Base-by-base conservation (phyloP, 2,329 filamentous ascomycete genomes). In the Cyclaneusma minus region DNA sequence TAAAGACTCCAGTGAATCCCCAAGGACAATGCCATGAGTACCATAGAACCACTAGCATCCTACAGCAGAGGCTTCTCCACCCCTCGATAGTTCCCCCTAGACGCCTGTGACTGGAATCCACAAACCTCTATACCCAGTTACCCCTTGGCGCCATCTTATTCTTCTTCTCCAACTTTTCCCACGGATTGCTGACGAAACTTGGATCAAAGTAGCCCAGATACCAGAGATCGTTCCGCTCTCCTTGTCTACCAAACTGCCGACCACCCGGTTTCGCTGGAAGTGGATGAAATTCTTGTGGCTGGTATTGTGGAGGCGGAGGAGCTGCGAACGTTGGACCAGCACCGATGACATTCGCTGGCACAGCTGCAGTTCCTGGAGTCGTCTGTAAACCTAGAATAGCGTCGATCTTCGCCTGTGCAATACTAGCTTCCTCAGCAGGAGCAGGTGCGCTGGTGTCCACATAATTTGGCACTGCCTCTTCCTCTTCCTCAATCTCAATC, bases 111-210 rank as follows among this genome's bases (percentile, higher is more conserved):
- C 8, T 6, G n/a, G n/a, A 22, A 22, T 11, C 12, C 8, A 5
- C 14, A 10, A 24, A 13, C 22, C 24, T 27, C 21, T 39, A 36
- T 16, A 62, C 34, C 66, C 65, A 73, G 1, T 37, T 42, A 3
- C 60, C 64, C 9, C 44, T 43, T 2, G 60, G 33, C 20, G 49
- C 36, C 24, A 73, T 35, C 0, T 59, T 58, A 13, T 47, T 47
- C 5, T 46, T 38, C 38, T 52, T 50, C 45, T 75, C 69, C 12
- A 75, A 48, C 6, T 43, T 47, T 26, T 60, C 64, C 79, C 79
- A 85, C 0, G 79, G 79, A 44, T 85, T 81, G 44, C 73, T 61
- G 38, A 81, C 68, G 34, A 74, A 79, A 31, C 58, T 62, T 0
- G 67, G 64, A 31, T 80, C 65, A 47, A 82, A 84, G 47, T 79